A percentile compares a stretch with the other conserved stretches of the same genome.
Conservation (phyloP, 805 yeast species). For the Candida nemodendra region DNA sequence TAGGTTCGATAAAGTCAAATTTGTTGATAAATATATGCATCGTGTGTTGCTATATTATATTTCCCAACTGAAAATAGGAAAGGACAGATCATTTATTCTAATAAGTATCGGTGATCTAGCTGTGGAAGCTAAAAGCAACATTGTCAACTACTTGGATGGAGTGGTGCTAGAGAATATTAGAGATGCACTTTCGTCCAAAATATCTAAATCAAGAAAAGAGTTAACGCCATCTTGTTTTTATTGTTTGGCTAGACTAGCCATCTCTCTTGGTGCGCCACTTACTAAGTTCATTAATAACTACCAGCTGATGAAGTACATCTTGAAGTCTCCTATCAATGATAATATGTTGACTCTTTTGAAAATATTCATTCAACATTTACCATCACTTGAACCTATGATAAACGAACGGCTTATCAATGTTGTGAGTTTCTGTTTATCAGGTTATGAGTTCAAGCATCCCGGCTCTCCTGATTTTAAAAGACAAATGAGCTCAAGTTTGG, state of each 20-base stretch:
- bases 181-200: slow-evolving; percentile 68
- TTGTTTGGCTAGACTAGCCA: slow-evolving; percentile 82
- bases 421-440: slow-evolving; percentile 74
- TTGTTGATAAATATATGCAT: slow-evolving; percentile 80
- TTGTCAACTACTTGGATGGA: slow-evolving; percentile 85
- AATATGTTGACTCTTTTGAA: slow-evolving; percentile 75
- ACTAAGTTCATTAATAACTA: slow-evolving; percentile 86
- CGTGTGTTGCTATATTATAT: slow-evolving; percentile 74
- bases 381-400: slow-evolving; percentile 73
- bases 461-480: slow-evolving; percentile 74
- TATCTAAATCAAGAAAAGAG: slow-evolving; percentile 62
- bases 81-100: slow-evolving; percentile 75
- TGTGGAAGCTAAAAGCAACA: slow-evolving; percentile 72
- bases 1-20: slow-evolving; percentile 67
- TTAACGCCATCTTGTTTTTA: slow-evolving; percentile 84
- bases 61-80: slow-evolving; percentile 66
- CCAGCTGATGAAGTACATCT: slow-evolving; percentile 66
- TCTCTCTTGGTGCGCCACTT: slow-evolving; percentile 89
- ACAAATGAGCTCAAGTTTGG: slow-evolving; percentile 60
- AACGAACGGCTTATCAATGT: slow-evolving; percentile 69
- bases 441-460: slow-evolving; percentile 77
- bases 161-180: slow-evolving; percentile 80
- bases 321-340: slow-evolving; percentile 80
- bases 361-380: slow-evolving; percentile 67
- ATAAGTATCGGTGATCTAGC: slow-evolving; percentile 85